Conservation (phyloP, 2,329 filamentous ascomycete species). For the Fusarium beomiforme region DNA sequence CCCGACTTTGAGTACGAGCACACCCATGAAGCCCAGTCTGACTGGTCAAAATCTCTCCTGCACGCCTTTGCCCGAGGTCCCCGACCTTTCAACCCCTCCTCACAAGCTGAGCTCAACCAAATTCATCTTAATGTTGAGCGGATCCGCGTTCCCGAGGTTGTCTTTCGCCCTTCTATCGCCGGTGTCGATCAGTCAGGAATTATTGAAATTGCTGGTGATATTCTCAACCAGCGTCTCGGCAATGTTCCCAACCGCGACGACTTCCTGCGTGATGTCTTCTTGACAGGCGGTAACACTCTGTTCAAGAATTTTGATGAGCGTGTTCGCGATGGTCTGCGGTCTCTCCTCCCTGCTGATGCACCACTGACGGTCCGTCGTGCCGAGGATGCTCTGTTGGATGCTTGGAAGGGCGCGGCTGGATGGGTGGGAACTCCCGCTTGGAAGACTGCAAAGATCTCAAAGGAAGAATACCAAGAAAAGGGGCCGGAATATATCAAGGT, state of each 20-base stretch:
- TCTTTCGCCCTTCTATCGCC: slow-evolving; percentile 92
- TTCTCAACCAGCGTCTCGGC: slow-evolving; percentile 83
- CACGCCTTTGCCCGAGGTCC: slow-evolving; percentile 92
- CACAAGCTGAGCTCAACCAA: slow-evolving; percentile 83
- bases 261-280: slow-evolving; percentile 86
- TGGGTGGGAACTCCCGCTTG: slow-evolving; percentile 76
- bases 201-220: slow-evolving; percentile 90
- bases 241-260: slow-evolving; percentile 67
- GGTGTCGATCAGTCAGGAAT: slow-evolving; percentile 94
- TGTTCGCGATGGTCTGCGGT: slow-evolving; percentile 75
- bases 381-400: slow-evolving; percentile 81
- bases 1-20: slow-evolving; percentile 90
- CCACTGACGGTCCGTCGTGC: slow-evolving; percentile 78
- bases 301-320: slow-evolving; percentile 90
- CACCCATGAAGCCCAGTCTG: slow-evolving; percentile 89
- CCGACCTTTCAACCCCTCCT: slow-evolving; percentile 83
- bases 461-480: slow-evolving; percentile 90
- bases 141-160: slow-evolving; percentile 90
- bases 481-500: slow-evolving; percentile 94
- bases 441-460: slow-evolving; percentile 74
- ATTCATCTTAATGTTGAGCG: slow-evolving; percentile 96
- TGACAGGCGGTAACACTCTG: slow-evolving; percentile 92
- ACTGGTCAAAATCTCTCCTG: slow-evolving; percentile 92
- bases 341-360: slow-evolving; percentile 75
- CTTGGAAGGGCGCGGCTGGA: slow-evolving; percentile 90